These are phyloP conservation scores for Byssothecium circinans DNA, from an alignment of 2,329 filamentous ascomycete species.

Conservation along the genomic window DNA sequence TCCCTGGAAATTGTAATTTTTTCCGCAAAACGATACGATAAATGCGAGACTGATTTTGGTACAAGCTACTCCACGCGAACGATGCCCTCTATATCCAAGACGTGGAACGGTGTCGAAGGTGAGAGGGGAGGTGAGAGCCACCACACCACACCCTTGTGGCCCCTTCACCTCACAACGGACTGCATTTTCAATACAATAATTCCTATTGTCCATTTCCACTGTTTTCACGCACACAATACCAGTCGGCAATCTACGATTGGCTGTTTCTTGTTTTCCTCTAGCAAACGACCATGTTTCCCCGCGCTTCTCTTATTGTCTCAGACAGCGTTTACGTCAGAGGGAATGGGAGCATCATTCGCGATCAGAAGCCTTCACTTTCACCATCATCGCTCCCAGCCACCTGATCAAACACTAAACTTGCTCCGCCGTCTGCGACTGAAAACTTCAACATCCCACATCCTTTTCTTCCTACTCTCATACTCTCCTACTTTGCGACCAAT, in stretches of 20 bases:
- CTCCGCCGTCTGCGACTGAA: not conserved
- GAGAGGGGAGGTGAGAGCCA: too few species aligned
- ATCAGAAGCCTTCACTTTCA: not conserved
- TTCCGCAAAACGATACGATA: too few species aligned
- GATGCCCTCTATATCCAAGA: too few species aligned
- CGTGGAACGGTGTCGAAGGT: too few species aligned
- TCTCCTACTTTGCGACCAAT: not conserved
- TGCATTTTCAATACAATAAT: too few species aligned
- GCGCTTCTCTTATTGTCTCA: constrained; percentile 1
- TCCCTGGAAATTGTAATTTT: too few species aligned
- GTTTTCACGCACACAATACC: not conserved
- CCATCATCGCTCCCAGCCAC: constrained; percentile 1
- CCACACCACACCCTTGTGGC: too few species aligned
- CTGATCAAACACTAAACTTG: not conserved
- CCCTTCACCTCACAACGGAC: too few species aligned
- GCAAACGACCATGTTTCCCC: constrained; percentile 1
- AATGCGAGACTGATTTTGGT: too few species aligned
- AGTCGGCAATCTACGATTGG: not conserved
- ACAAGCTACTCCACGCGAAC: too few species aligned
- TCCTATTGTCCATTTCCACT: not conserved
- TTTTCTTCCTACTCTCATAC: not conserved
- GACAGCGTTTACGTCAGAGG: not conserved
- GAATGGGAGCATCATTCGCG: not conserved
- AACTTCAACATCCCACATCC: not conserved
- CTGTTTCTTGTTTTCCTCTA: not conserved